phyloP scores from a whole-genome alignment of 805 yeast species.

The Lipomyces lipofer region DNA sequence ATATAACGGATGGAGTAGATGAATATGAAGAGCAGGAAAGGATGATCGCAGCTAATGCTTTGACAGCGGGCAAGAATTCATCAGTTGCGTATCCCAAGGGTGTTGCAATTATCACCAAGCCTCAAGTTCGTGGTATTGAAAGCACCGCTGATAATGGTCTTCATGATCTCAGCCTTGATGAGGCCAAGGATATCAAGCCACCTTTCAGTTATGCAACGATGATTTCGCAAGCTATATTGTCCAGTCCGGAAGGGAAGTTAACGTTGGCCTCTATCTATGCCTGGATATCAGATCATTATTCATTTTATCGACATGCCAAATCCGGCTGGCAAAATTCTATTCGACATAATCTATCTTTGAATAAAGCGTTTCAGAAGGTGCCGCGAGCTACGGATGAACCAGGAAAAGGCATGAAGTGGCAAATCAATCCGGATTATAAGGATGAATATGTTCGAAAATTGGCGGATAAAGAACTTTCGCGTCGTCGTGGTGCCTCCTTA shows the following conservation, averaged over 20 bases:
- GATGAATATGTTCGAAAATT: slow-evolving; percentile 82
- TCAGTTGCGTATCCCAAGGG: slow-evolving; percentile 43
- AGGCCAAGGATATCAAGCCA: slow-evolving; percentile 90
- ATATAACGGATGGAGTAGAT: slow-evolving; percentile 5
- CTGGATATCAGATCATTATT: slow-evolving; percentile 85
- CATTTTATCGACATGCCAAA: slow-evolving; percentile 86
- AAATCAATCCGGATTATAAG: slow-evolving; percentile 79
- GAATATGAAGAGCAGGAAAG: slow-evolving; percentile 20
- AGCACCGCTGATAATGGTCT: slow-evolving; percentile 36
- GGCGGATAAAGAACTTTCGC: slow-evolving; percentile 55
- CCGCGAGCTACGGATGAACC: slow-evolving; percentile 95
- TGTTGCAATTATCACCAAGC: slow-evolving; percentile 45
- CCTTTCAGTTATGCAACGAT: slow-evolving; percentile 96
- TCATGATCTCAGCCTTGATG: slow-evolving; percentile 72
- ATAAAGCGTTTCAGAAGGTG: slow-evolving; percentile 96
- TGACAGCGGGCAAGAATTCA: slow-evolving; percentile 18
- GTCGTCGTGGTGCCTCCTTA: slow-evolving; percentile 29
- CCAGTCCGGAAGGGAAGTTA: slow-evolving; percentile 82
- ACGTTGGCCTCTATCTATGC: slow-evolving; percentile 88
- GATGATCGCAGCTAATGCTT: slow-evolving; percentile 8
- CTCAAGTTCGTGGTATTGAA: slow-evolving; percentile 43
- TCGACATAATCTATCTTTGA: slow-evolving; percentile 88
- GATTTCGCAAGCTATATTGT: slow-evolving; percentile 95
- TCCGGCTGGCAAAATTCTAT: slow-evolving; percentile 99
- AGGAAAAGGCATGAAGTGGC: slow-evolving; percentile 99